These are phyloP conservation scores for Cryphonectria carpinicola DNA, from an alignment of 2,329 filamentous ascomycete species.

Conservation along the genomic window DNA sequence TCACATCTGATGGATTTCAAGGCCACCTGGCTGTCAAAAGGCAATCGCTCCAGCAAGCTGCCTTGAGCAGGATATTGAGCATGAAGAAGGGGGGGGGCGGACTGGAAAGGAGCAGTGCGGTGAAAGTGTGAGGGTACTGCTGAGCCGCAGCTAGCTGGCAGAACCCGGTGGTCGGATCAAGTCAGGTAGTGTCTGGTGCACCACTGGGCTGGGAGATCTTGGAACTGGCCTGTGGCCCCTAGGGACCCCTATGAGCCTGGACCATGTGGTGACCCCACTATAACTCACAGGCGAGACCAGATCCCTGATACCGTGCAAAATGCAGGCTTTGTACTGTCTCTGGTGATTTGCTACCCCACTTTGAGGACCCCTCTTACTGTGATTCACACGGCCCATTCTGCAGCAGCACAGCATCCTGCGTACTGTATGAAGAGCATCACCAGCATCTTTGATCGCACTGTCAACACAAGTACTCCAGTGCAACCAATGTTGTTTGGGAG, in stretches of 20 bases:
- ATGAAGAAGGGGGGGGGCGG: neutral
- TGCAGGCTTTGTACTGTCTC: neutral
- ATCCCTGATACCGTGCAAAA: neutral
- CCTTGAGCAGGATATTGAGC: neutral
- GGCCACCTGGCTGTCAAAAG: neutral
- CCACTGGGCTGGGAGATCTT: conserved; percentile 1
- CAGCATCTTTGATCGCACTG: neutral
- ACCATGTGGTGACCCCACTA: neutral
- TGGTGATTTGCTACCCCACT: neutral
- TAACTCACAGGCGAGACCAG: neutral
- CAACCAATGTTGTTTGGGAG: neutral
- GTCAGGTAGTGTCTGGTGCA: neutral
- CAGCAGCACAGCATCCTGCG: neutral
- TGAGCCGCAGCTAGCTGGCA: conserved; percentile 4
- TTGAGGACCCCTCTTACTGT: neutral
- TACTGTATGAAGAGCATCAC: neutral
- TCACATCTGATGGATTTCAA: neutral
- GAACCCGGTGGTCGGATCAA: neutral
- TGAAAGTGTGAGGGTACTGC: neutral
- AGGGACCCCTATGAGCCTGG: conserved; percentile 2
- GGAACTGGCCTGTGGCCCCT: neutral
- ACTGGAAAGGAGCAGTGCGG: neutral
- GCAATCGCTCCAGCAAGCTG: neutral
- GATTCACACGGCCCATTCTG: neutral
- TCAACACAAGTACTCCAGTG: neutral